Percentiles rank a stretch among this genome's conserved stretches.
These are phyloP conservation scores for Ophiocordyceps unilateralis DNA, from an alignment of 2,329 filamentous ascomycete genomes.

Conservation along the genomic window DNA sequence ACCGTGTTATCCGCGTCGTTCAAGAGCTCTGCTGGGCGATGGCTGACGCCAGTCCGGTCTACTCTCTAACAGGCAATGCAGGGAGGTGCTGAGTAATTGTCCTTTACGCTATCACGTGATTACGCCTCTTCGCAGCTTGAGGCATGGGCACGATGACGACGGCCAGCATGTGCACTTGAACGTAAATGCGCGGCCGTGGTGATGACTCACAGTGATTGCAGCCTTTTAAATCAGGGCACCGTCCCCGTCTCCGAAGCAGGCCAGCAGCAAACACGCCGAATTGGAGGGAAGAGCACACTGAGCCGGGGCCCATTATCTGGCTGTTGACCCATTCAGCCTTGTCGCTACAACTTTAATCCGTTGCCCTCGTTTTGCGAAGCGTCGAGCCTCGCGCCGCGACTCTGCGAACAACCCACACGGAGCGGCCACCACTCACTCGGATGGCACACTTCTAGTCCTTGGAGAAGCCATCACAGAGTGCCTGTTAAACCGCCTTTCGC, in stretches of 20 bases:
- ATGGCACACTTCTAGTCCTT: no score
- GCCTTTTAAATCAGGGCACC: no score
- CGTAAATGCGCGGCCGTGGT: no score
- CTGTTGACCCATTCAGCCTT: background rate
- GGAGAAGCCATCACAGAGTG: no score
- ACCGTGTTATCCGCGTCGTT: background rate
- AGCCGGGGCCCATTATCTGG: background rate
- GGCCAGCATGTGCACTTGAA: no score
- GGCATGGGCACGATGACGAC: no score
- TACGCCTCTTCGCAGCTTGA: no score
- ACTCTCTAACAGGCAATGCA: no score
- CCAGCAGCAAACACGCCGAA: background rate
- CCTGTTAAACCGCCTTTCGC: background rate
- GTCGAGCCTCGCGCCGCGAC: background rate
- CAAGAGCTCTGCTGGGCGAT: background rate
- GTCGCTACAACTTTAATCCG: background rate
- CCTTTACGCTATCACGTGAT: no score
- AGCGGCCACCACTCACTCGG: background rate
- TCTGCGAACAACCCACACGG: background rate
- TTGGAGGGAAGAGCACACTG: no score
- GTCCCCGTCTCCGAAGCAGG: background rate
- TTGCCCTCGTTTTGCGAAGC: background rate
- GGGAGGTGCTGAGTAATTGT: constrained; percentile 4
- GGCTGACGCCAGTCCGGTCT: constrained; percentile 1
- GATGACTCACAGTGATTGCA: no score